phyloP scores from a whole-genome alignment of 2,329 filamentous ascomycete species.

The Cercospora sesami region DNA sequence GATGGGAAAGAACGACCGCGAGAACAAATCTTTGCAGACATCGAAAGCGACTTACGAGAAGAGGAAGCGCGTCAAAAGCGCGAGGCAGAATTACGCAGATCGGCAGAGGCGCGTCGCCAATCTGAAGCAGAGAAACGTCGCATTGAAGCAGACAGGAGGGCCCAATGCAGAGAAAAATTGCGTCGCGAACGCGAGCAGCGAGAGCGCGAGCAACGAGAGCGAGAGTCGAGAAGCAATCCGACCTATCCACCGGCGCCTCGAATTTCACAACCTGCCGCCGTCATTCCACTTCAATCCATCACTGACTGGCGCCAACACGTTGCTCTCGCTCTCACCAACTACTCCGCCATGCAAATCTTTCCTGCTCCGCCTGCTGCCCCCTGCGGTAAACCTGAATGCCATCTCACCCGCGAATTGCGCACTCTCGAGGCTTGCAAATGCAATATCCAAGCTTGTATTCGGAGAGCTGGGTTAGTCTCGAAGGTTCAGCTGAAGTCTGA shows the following conservation, averaged over 20 bases:
- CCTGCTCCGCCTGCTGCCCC: not conserved
- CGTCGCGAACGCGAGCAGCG: not conserved
- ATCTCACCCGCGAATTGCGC: not conserved
- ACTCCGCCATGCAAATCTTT: not conserved
- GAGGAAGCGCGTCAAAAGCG: not conserved
- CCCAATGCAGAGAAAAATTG: not conserved
- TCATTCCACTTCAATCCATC: not conserved
- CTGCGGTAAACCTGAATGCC: not conserved
- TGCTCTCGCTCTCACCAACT: not conserved
- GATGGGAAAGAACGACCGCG: not conserved
- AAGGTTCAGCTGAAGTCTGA: constrained; percentile 4
- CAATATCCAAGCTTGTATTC: not conserved
- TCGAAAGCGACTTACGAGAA: not conserved
- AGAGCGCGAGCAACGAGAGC: not conserved
- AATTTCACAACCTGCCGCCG: not conserved
- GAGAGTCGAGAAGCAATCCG: not conserved
- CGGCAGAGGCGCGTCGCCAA: not conserved
- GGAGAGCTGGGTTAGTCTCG: not conserved
- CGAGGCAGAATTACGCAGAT: not conserved
- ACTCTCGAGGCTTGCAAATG: not conserved
- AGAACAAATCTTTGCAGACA: not conserved
- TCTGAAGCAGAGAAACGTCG: not conserved
- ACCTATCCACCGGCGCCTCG: not conserved
- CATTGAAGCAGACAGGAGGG: not conserved
- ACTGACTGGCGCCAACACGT: not conserved